Evolutionary conservation across 441 rosid species (phyloP).

Genomic region (Mallotus japonicus): DNA sequence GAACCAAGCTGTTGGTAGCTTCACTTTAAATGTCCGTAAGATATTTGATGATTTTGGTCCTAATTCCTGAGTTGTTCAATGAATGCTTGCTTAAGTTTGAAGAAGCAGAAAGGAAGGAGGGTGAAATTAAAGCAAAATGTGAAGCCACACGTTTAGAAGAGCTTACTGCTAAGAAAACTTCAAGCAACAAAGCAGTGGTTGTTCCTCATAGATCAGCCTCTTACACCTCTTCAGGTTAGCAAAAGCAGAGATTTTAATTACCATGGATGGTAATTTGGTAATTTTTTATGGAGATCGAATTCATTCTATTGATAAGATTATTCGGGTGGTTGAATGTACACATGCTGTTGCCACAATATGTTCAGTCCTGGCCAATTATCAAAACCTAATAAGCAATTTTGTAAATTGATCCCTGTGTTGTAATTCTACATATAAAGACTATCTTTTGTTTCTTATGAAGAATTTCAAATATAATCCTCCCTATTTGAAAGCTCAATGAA

Average conservation of each 20-base stretch:
- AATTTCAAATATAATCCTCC: not conserved
- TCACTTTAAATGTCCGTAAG: conserved; percentile 76
- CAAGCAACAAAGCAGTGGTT: conserved; percentile 26
- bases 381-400: too few relatives aligned
- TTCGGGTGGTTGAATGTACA: conserved; percentile 15
- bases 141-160: conserved; percentile 69
- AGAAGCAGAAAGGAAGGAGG: conserved; percentile 52
- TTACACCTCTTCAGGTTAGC: conserved; percentile 27
- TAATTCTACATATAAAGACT: too few relatives aligned
- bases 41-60: conserved; percentile 67
- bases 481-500: not conserved
- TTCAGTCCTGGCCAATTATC: conserved; percentile 1
- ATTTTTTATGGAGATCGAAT: conserved; percentile 26
- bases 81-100: conserved; percentile 59
- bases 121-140: conserved; percentile 46
- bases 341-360: conserved; percentile 1
- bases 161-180: conserved; percentile 40
- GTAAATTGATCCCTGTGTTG: too few relatives aligned
- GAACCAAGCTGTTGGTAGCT: conserved; percentile 78
- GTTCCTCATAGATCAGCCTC: conserved; percentile 20
- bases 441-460: not conserved
- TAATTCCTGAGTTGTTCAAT: conserved; percentile 62
- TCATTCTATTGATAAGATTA: conserved; percentile 7
- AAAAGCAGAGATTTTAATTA: conserved; percentile 17
- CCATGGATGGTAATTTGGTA: conserved; percentile 5